These are phyloP conservation scores for Auriculariales sp. DNA, from an alignment of 768 basidiomycete genomes.

Conservation along the genomic window DNA sequence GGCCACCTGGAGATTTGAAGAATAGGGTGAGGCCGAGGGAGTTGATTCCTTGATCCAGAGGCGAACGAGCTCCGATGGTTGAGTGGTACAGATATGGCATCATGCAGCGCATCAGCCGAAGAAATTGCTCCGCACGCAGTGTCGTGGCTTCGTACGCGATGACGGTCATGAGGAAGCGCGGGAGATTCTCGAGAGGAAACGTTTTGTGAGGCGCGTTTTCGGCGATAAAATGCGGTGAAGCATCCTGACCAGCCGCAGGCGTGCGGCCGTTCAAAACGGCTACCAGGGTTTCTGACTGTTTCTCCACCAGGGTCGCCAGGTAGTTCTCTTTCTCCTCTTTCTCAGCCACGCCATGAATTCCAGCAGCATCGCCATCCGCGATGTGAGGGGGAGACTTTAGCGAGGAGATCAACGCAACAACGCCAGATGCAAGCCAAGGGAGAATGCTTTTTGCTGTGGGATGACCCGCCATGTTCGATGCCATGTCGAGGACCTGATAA, in stretches of 20 bases:
- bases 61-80: constrained; percentile 34
- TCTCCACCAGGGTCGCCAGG: constrained; percentile 53
- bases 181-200: constrained; percentile 48
- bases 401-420: constrained; percentile 45
- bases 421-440: constrained; percentile 36
- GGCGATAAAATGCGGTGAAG: constrained; percentile 23
- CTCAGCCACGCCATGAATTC: constrained; percentile 49
- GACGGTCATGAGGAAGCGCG: constrained; percentile 61
- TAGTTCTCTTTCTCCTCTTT: constrained; percentile 56
- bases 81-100: constrained; percentile 42
- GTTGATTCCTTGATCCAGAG: constrained; percentile 54
- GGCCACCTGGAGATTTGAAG: neutral
- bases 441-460: constrained; percentile 26
- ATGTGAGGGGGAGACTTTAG: constrained; percentile 29
- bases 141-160: constrained; percentile 62
- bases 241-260: constrained; percentile 20
- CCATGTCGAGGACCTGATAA: constrained; percentile 54
- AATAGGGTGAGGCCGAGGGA: constrained; percentile 45
- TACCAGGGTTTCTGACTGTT: constrained; percentile 57
- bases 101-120: constrained; percentile 43
- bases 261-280: constrained; percentile 27
- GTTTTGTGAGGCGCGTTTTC: constrained; percentile 45
- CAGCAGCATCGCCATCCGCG: constrained; percentile 41
- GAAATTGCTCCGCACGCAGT: constrained; percentile 53
- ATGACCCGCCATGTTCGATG: constrained; percentile 38